Evolutionary conservation across 306 rosid species (phyloP), one percentile per base, ranked within the genome.

Genomic region (Abrus pulchellus): DNA sequence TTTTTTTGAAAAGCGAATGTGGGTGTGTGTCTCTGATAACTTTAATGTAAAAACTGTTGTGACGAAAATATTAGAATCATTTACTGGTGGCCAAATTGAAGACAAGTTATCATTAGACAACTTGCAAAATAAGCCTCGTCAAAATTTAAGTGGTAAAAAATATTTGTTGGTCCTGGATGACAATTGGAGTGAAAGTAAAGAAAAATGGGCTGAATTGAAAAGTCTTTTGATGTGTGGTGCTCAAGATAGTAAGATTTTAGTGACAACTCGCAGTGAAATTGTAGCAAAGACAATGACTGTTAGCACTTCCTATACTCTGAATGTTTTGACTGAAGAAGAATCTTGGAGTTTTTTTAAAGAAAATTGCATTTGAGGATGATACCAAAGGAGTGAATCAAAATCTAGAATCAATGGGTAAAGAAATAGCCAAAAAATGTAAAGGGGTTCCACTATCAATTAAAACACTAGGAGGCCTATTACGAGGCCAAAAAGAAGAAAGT

Each of bases 211-310:
- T 38, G 12, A 2, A 5, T 56, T 74, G 5, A 56, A 28, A 74
- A 71, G 49, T 52, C 34, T 33, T 32, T 50, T 70, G 75, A 50
- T 50, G 20, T 70, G 61, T 32, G 61, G 77, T 1, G 66, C 20
- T 54, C 50, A 7, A 38, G 52, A 20, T 4, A 73, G 77, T 40
- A 73, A 54, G 40, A 28, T 73, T 38, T 11, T 73, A 36, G 66
- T 73, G 34, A 73, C 77, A 4, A 73, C 65, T 38, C 66, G 66
- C 27, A 73, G 66, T 28, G 6, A 73, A 56, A 55, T 6, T 36
- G 77, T 55, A 1, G 77, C 77, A 54, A 11, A 27, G 7, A 56
- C 41, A 55, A 56, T 74, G 78, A 68, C 43, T 10, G 53, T 20
- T 9, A 2, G 4, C 7, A 41, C 0, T 45, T 9, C 66, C 1